These are phyloP conservation scores for Neurospora intermedia DNA, from an alignment of 495 filamentous ascomycete species.

Conservation along the genomic window DNA sequence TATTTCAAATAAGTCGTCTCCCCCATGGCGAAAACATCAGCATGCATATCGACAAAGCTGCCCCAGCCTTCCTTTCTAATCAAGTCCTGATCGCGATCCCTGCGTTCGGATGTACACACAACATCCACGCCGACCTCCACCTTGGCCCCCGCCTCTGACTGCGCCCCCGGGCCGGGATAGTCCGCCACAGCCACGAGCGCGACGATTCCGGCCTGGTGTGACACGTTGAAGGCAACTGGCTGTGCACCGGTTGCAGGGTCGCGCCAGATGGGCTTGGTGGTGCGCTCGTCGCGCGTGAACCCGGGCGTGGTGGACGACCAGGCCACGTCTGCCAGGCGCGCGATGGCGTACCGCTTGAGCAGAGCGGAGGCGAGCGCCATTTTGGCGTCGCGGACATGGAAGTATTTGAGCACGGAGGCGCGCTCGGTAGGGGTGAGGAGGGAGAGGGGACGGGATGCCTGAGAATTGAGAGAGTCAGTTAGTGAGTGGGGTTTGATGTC, in stretches of 20 bases:
- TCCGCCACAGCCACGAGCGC: constrained; percentile 35
- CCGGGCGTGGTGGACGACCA: constrained; percentile 45
- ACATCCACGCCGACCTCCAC: constrained; percentile 57
- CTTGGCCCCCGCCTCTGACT: not conserved
- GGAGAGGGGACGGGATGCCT: constrained; percentile 46
- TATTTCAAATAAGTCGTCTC: constrained; percentile 31
- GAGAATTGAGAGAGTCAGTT: not conserved
- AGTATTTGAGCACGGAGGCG: constrained; percentile 42
- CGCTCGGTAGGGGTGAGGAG: constrained; percentile 46
- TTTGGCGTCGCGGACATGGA: constrained; percentile 52
- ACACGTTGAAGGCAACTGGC: constrained; percentile 73
- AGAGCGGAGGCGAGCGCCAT: constrained; percentile 65
- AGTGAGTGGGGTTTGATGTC: not conserved
- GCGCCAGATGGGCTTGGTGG: constrained; percentile 50
- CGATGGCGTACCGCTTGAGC: constrained; percentile 66
- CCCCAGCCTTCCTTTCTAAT: constrained; percentile 43
- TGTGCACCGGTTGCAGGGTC: constrained; percentile 17
- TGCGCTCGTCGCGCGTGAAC: constrained; percentile 46
- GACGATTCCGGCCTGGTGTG: constrained; percentile 75
- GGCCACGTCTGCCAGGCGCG: constrained; percentile 46
- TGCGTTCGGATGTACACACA: constrained; percentile 63
- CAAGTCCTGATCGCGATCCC: constrained; percentile 38
- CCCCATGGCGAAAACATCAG: constrained; percentile 55
- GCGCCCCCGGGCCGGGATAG: constrained; percentile 13
- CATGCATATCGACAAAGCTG: constrained; percentile 65